Conservation (phyloP, 257 asterid genomes). For the Henckelia pumila region DNA sequence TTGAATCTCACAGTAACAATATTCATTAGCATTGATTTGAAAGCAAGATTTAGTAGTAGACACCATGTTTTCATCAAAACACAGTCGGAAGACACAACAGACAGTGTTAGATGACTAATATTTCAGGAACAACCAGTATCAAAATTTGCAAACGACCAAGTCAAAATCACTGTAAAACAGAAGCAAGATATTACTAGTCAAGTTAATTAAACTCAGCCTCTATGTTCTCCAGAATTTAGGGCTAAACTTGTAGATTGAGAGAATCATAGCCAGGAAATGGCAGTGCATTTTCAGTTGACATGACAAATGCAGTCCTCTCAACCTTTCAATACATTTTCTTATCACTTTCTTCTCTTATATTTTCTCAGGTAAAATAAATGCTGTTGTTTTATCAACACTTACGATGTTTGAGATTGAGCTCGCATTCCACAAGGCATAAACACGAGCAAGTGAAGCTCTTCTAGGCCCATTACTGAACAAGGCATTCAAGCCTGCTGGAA, state of each 20-base stretch:
- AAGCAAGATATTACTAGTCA: background rate
- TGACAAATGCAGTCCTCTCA: background rate
- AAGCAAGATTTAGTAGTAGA: constrained; percentile 2
- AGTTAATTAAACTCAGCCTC: background rate
- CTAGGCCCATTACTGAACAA: constrained; percentile 84
- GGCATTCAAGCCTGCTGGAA: constrained; percentile 95
- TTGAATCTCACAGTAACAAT: constrained; percentile 9
- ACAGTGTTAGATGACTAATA: constrained; percentile 11
- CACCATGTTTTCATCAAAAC: background rate
- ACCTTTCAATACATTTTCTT: background rate
- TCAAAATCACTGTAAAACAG: background rate
- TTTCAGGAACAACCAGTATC: background rate
- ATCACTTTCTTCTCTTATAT: background rate
- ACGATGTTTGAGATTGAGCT: constrained; percentile 80
- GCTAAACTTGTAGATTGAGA: background rate
- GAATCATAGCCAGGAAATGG: background rate
- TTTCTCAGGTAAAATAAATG: constrained; percentile 13
- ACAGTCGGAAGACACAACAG: background rate
- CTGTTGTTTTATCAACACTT: constrained; percentile 32
- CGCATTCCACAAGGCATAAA: constrained; percentile 89
- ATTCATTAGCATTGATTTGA: background rate
- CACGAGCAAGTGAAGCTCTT: constrained; percentile 87
- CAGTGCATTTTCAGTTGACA: constrained; percentile 7
- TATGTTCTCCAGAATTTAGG: background rate
- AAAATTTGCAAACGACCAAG: background rate